phyloP scores from a whole-genome alignment of 108 stramenopile species.

The Cyclotella kingstonii region DNA sequence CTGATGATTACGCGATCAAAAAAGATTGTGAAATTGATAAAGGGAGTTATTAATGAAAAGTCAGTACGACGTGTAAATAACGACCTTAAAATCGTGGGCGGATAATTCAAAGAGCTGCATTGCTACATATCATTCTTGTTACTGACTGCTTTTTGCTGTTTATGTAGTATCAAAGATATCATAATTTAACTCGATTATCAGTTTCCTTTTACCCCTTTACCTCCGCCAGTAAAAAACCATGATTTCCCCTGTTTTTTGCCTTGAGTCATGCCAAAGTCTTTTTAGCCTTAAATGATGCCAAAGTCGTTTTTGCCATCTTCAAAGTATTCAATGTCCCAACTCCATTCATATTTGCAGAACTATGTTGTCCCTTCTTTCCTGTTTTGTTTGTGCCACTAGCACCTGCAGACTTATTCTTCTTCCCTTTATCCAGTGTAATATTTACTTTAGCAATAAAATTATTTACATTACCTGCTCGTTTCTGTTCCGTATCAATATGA shows the following conservation, averaged over 20 bases:
- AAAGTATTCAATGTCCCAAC: constrained; percentile 64
- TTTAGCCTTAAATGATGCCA: constrained; percentile 41
- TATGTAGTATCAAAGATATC: no score
- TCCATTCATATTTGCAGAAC: constrained; percentile 79
- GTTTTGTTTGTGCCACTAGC: constrained; percentile 15
- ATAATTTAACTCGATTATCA: no score
- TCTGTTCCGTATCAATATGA: constrained; percentile 57
- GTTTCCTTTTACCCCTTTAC: no score
- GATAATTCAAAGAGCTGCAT: no score
- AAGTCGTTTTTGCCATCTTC: constrained; percentile 74
- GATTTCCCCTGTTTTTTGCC: no score
- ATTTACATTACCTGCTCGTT: constrained; percentile 70
- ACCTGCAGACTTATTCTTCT: constrained; percentile 14
- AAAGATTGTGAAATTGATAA: constrained; percentile 17
- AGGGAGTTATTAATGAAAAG: no score
- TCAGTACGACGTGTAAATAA: no score
- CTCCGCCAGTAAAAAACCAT: no score
- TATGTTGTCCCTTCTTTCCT: constrained; percentile 73
- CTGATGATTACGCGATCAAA: constrained; percentile 14
- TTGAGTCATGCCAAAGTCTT: no score
- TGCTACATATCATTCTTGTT: no score
- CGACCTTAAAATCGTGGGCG: no score
- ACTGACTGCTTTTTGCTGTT: no score
- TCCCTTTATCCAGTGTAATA: constrained; percentile 65
- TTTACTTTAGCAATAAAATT: constrained; percentile 65